Evolutionary conservation across 192 early-diverging fungal genomes (phyloP), one percentile per base, ranked within the genome.

Genomic region (Phycomyces nitens): DNA sequence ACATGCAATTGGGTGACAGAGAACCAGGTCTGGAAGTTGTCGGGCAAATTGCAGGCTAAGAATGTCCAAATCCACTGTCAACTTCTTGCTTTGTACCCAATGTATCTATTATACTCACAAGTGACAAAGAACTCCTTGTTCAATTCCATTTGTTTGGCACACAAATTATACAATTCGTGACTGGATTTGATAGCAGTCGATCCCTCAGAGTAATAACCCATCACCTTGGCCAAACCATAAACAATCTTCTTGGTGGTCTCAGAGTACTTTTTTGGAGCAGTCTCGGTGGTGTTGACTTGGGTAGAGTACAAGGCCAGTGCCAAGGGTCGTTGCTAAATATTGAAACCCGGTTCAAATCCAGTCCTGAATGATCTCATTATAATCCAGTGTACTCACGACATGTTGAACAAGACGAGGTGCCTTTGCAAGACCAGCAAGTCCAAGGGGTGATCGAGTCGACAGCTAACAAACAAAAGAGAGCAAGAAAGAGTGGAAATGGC

Each of bases 11-110:
- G 84, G 0, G 91, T 94, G 23, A 95, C 83, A 20, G 84, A 82
- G 61, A 95, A 98, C 96, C 96, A 98, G 0, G 94, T 92, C 74
- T 96, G 93, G 66, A 95, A 94, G 60, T 90, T 94, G 56, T 94
- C 89, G 5, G 88, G 89, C 38, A 95, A 74, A 38, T 82, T 79
- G 56, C 84, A 85, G 5, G 68, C 81, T 85, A 74, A 47, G n/a
- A n/a, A n/a, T n/a, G n/a, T n/a, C n/a, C n/a, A n/a, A n/a, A n/a
- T n/a, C n/a, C n/a, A n/a, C n/a, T n/a, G n/a, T n/a, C n/a, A n/a
- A n/a, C n/a, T n/a, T n/a, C n/a, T n/a, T n/a, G n/a, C n/a, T n/a
- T n/a, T n/a, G n/a, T n/a, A n/a, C n/a, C n/a, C n/a, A n/a, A n/a
- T n/a, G n/a, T n/a, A 54, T 53, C 14, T 53, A 40, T 43, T 9